Conservation (phyloP, 1,139 yeast genomes). For the Yamadazyma songkhlaensis region DNA sequence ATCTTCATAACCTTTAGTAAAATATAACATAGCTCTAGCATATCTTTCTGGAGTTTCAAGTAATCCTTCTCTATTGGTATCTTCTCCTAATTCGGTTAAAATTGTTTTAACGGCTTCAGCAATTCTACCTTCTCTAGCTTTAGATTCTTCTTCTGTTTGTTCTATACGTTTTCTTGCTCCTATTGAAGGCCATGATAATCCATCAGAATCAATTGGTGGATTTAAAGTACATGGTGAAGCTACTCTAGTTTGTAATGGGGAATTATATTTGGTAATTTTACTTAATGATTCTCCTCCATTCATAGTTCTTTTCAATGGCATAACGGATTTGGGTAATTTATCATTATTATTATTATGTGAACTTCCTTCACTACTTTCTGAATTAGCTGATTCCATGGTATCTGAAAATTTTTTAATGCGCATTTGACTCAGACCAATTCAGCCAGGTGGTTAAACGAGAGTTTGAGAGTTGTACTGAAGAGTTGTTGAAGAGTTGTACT, state of each 20-base stretch:
- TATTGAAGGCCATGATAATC: slow-evolving; percentile 90
- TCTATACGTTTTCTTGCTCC: slow-evolving; percentile 81
- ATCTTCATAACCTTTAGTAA: slow-evolving; percentile 96
- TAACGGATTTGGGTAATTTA: slow-evolving; percentile 3
- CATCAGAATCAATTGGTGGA: slow-evolving; percentile 88
- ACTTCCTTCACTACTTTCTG: background rate
- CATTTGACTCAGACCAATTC: background rate
- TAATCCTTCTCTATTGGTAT: slow-evolving; percentile 82
- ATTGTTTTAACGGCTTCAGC: slow-evolving; percentile 84
- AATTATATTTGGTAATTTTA: slow-evolving; percentile 11
- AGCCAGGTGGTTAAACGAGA: no score
- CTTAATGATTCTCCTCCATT: background rate
- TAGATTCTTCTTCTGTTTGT: slow-evolving; percentile 59
- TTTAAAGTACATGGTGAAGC: slow-evolving; percentile 80
- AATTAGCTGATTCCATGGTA: background rate
- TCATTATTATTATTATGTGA: background rate
- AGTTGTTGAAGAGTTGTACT: no score
- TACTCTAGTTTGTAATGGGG: slow-evolving; percentile 73
- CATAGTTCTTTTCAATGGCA: slow-evolving; percentile 5
- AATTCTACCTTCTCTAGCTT: slow-evolving; percentile 66
- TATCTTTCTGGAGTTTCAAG: slow-evolving; percentile 93
- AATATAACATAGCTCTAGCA: slow-evolving; percentile 92
- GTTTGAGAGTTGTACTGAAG: no score
- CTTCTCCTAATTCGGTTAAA: slow-evolving; percentile 87
- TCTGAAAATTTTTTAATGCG: slow-evolving; percentile 2